Evolutionary conservation across 768 basidiomycete species (phyloP), one percentile per base, ranked within the genome.

Genomic region (Mycena floridula): DNA sequence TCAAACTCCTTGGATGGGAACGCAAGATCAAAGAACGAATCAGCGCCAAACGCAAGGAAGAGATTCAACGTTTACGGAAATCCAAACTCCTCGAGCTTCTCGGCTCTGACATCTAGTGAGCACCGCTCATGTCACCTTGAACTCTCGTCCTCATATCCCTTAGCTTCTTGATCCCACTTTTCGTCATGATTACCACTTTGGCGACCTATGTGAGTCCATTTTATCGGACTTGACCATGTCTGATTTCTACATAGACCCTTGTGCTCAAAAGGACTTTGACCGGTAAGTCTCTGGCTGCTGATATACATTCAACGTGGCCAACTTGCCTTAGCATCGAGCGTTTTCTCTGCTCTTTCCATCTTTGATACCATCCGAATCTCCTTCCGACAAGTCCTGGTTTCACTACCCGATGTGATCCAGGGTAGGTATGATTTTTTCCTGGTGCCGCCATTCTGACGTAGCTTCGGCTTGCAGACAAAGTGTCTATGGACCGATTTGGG

Each of bases 1-100:
- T 85, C 55, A 86, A 87, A 59, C 63, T 86, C 32, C 85, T 88
- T 52, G 85, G 72, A 7, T 76, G 85, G 73, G 73, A 82, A 69
- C 69, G 72, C 46, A 70, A 75, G 38, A 73, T 83, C 54, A 64
- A 73, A 20, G 57, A 69, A 11, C 68, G 69, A 40, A 65, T 90
- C 37, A 61, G 69, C 18, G 69, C 70, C 24, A 77, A 77, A 52
- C 73, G 86, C 47, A 74, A 81, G 36, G 72, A 72, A 3, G 87
- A 89, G 58, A 60, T 89, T 13, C 45, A 52, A 3, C 72, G 69
- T 59, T 63, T 82, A 32, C 73, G 70, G 67, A 75, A 72, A 53
- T 60, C 70, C 35, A 73, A 79, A 54, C 52, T 82, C 23, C 61
- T 78, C 15, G 68, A 70, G 24, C 53, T 85, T 13, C 50, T 69